These are phyloP conservation scores for Deinandra increscens DNA, from an alignment of 129 eudicot species.

Conservation along the genomic window DNA sequence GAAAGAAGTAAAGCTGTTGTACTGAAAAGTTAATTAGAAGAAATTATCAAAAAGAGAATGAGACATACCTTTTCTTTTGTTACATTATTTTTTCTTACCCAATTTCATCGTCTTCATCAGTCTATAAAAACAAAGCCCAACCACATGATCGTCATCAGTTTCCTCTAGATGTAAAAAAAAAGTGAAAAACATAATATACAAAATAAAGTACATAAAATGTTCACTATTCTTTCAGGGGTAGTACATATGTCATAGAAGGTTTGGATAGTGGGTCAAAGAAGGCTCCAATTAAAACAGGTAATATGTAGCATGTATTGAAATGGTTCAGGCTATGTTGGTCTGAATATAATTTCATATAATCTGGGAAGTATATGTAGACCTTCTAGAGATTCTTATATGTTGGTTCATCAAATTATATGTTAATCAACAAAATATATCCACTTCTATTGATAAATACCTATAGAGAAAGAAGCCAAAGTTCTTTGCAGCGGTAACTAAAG, in stretches of 20 bases:
- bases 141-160: conserved; percentile 18
- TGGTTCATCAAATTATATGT: no score
- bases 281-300: no score
- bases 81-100: conserved; percentile 27
- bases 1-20: conserved; percentile 19
- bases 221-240: not conserved
- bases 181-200: conserved; percentile 2
- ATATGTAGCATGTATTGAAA: no score
- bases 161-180: conserved; percentile 9
- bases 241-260: no score
- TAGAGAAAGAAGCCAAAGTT: conserved; percentile 92
- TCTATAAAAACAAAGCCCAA: conserved; percentile 28
- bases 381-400: no score
- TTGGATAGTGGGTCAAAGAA: no score
- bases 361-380: no score
- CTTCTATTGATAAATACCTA: no score
- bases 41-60: not conserved
- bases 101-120: conserved; percentile 19
- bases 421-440: no score
- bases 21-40: not conserved
- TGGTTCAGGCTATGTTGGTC: no score
- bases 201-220: not conserved
- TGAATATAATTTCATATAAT: no score
- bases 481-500: conserved; percentile 85
- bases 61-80: conserved; percentile 31